Evolutionary conservation across 148 eudicot genomes (phyloP).

Genomic region (Simmondsia chinensis): DNA sequence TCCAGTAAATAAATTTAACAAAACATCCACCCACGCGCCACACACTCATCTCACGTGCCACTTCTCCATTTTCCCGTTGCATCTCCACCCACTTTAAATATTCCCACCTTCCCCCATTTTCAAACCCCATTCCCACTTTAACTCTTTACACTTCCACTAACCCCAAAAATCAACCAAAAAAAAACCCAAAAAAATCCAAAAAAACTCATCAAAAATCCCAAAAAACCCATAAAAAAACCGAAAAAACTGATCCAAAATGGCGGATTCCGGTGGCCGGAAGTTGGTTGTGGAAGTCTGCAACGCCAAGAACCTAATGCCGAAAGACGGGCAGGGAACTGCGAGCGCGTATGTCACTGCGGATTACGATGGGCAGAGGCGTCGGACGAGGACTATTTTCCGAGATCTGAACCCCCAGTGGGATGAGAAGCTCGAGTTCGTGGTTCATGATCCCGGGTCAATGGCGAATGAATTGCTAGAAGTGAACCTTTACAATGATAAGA

Average conservation of each 20-base stretch:
- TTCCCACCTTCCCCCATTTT: neutral
- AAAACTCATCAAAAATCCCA: neutral
- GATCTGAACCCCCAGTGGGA: conserved; percentile 87
- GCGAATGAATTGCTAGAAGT: conserved; percentile 39
- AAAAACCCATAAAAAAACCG: neutral
- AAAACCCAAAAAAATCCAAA: neutral
- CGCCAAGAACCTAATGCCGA: conserved; percentile 81
- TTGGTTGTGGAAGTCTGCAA: conserved; percentile 60
- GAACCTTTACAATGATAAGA: conserved; percentile 76
- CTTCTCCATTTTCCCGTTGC: conserved; percentile 3
- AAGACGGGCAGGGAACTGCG: conserved; percentile 90
- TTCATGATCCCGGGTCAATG: conserved; percentile 38
- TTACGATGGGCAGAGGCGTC: conserved; percentile 78
- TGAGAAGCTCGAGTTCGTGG: conserved; percentile 58
- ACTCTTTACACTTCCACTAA: neutral
- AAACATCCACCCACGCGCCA: conserved; percentile 6
- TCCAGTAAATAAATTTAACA: too few relatives aligned
- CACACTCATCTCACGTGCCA: neutral
- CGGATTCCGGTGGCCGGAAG: conserved; percentile 35
- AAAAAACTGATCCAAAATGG: conserved; percentile 14
- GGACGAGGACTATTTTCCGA: conserved; percentile 53
- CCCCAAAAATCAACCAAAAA: neutral
- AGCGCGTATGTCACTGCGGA: conserved; percentile 64
- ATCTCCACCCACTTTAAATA: neutral
- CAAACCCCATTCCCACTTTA: neutral